These are phyloP conservation scores for Citrus sp. DNA, from an alignment of 345 rosid genomes.

Conservation along the genomic window DNA sequence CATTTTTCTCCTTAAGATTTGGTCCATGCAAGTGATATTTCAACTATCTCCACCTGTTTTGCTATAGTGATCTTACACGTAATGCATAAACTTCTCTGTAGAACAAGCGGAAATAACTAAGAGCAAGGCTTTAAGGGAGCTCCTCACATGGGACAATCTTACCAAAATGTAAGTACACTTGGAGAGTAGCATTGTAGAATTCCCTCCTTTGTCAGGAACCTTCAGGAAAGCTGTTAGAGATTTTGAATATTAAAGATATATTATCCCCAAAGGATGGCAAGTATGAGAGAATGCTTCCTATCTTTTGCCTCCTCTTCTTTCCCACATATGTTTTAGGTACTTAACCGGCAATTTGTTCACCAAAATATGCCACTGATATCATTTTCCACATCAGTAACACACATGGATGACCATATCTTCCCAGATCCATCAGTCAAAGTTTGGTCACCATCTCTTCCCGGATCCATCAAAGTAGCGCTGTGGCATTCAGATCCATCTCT, in stretches of 20 bases:
- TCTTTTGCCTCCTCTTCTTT: background rate
- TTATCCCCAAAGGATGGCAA: slow-evolving; percentile 38
- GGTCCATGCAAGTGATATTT: too few species aligned
- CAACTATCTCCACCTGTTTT: too few species aligned
- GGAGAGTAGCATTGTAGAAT: slow-evolving; percentile 33
- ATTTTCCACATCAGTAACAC: slow-evolving; percentile 18
- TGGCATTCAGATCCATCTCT: slow-evolving; percentile 15
- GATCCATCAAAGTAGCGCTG: background rate
- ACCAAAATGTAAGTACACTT: slow-evolving; percentile 33
- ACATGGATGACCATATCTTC: slow-evolving; percentile 30
- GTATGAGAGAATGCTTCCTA: slow-evolving; percentile 3
- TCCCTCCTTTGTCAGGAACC: slow-evolving; percentile 17
- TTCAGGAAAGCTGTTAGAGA: slow-evolving; percentile 24
- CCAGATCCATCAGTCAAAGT: slow-evolving; percentile 17
- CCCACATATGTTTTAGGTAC: too few species aligned
- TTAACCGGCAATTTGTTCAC: too few species aligned
- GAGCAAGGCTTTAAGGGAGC: slow-evolving; percentile 6
- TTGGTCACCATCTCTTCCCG: slow-evolving; percentile 13
- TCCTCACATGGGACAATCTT: slow-evolving; percentile 35
- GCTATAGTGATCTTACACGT: too few species aligned
- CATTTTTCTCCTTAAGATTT: too few species aligned
- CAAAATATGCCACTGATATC: background rate
- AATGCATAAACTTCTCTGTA: too few species aligned
- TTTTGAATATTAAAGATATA: slow-evolving; percentile 25
- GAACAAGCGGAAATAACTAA: slow-evolving; percentile 3